These are phyloP conservation scores for Ophiosphaerella herpotricha DNA, from an alignment of 2,329 filamentous ascomycete genomes.

Conservation along the genomic window DNA sequence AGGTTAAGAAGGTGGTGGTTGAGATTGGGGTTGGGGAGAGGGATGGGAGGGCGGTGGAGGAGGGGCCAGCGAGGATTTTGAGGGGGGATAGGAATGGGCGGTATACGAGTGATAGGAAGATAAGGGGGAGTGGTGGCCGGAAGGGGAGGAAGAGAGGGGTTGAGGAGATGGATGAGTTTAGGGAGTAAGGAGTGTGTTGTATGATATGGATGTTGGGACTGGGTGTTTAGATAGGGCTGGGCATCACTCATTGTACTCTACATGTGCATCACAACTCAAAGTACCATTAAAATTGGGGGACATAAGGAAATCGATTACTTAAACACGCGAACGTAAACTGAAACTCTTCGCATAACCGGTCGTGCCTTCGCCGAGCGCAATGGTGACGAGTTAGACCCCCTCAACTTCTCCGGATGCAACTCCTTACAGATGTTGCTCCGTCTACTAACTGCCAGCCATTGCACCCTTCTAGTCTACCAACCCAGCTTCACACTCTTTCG, in stretches of 20 bases:
- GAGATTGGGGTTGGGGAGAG: conserved; percentile 34
- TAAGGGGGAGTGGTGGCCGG: conserved; percentile 43
- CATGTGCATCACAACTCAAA: conserved; percentile 6
- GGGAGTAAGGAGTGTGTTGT: background rate
- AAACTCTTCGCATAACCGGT: conserved; percentile 11
- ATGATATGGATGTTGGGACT: no score
- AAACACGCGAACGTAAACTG: conserved; percentile 13
- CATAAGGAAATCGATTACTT: conserved; percentile 12
- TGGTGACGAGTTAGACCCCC: conserved; percentile 32
- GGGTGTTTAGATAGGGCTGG: background rate
- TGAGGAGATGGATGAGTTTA: conserved; percentile 23
- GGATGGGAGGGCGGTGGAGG: conserved; percentile 26
- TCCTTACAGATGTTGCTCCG: conserved; percentile 18
- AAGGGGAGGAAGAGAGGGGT: conserved; percentile 45
- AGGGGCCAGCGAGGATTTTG: conserved; percentile 19
- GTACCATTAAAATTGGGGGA: background rate
- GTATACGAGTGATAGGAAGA: conserved; percentile 41
- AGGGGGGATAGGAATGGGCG: conserved; percentile 37
- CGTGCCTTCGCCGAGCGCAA: conserved; percentile 22
- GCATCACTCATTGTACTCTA: conserved; percentile 1
- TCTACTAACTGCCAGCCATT: conserved; percentile 26
- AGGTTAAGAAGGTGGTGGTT: conserved; percentile 35
- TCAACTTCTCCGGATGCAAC: conserved; percentile 36
- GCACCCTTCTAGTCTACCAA: conserved; percentile 25
- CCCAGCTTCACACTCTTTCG: conserved; percentile 20